Evolutionary conservation across 2,329 filamentous ascomycete species (phyloP), one percentile per base, ranked within the genome.

Genomic region (Claviceps purpurea): DNA sequence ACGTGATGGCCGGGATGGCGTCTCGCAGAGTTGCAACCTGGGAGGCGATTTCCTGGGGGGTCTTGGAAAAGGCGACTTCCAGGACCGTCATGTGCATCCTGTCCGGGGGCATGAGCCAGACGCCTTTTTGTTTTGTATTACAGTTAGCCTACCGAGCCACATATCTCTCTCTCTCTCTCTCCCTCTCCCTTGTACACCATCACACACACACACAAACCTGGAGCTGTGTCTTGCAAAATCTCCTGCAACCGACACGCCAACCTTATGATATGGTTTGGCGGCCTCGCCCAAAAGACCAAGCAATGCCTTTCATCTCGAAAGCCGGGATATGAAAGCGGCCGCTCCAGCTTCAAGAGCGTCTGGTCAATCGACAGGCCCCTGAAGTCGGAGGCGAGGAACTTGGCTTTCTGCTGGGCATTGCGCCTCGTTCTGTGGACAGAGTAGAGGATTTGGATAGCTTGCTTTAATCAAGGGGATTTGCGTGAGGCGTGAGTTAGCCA

Each of bases 251-350:
- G 75, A 2, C 71, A 68, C 2, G 91, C 80, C 54, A 97, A 69
- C 20, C 76, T 69, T 46, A 84, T 73, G 18, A 96, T 73, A 58
- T 84, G 80, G 46, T 79, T 69, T 0, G 90, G 86, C 16, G 91
- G 91, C 6, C 90, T 76, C 3, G 87, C 88, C 89, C 89, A 96
- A 62, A 96, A 83, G 0, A 89, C 87, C 11, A 96, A 73, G 63
- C 90, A 94, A 61, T 95, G 77, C 42, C 91, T 75, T 43, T 80
- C 78, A 64, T 97, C 91, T 50, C 73, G 65, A 63, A 85, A 95
- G 1, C 79, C 80, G 1, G 82, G 83, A 56, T 87, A 76, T 39
- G 84, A 69, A 1, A 75, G 67, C 1, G 77, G 77, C 44, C 83
- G 75, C 58, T 84, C 77, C 37, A 95, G 70, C 52, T 83, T 82